Conservation (phyloP, 768 basidiomycete species). For the Lentinula edodes region DNA sequence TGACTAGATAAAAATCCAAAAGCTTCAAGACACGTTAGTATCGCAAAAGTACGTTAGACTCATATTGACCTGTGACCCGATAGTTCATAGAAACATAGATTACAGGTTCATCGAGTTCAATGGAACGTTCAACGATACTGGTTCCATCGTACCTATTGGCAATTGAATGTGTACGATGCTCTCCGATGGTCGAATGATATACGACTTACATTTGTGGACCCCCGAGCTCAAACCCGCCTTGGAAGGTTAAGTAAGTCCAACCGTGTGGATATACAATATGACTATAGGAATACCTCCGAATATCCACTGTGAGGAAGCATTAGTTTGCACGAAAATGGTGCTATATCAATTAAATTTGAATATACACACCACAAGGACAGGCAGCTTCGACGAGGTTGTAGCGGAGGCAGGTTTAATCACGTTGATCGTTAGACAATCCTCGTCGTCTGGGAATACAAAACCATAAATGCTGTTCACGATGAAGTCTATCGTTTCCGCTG, state of each 20-base stretch:
- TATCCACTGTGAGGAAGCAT: constrained; percentile 35
- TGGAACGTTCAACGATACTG: constrained; percentile 37
- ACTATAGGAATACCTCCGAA: constrained; percentile 30
- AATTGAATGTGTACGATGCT: not conserved
- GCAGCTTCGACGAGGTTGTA: constrained; percentile 36
- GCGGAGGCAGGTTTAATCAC: constrained; percentile 39
- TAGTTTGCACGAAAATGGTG: not conserved
- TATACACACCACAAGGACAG: constrained; percentile 45
- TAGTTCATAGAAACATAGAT: constrained; percentile 56
- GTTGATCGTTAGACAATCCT: constrained; percentile 38
- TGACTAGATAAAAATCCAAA: constrained; percentile 49
- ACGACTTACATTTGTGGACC: constrained; percentile 26
- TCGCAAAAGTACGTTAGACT: too few relatives aligned
- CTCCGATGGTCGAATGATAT: not conserved
- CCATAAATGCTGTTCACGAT: constrained; percentile 7
- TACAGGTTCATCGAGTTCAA: constrained; percentile 35
- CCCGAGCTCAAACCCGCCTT: constrained; percentile 36
- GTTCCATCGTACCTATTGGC: constrained; percentile 36
- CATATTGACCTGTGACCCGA: constrained; percentile 24
- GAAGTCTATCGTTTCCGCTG: constrained; percentile 26
- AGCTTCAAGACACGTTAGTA: constrained; percentile 18
- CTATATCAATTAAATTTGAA: not conserved
- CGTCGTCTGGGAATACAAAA: constrained; percentile 7
- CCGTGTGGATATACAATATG: not conserved
- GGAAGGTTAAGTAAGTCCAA: not conserved